Conservation (phyloP, 1,139 yeast genomes). For the Schizosaccharomyces versatilis region DNA sequence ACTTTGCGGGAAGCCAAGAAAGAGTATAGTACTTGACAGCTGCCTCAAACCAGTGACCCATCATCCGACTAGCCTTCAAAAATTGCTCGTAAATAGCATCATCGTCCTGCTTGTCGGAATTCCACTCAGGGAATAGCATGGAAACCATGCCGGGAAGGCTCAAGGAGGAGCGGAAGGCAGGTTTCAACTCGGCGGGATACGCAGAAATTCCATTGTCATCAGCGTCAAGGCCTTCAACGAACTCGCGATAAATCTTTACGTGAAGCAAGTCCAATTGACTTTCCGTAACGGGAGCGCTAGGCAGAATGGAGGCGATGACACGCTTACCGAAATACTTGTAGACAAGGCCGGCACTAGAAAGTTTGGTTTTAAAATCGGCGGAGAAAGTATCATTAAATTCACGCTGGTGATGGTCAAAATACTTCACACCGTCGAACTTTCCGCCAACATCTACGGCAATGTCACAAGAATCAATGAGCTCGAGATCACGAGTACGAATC, state of each 20-base stretch:
- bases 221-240: conserved; percentile 82
- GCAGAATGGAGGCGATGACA: conserved; percentile 27
- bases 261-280: conserved; percentile 38
- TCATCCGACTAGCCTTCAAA: conserved; percentile 46
- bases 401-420: conserved; percentile 90
- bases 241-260: conserved; percentile 56
- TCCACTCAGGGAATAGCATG: conserved; percentile 16
- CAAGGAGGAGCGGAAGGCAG: conserved; percentile 27
- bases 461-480: conserved; percentile 67
- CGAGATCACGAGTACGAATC: conserved; percentile 64
- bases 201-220: conserved; percentile 82
- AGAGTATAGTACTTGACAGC: conserved; percentile 52
- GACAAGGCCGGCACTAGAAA: conserved; percentile 82
- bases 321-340: conserved; percentile 71
- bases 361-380: conserved; percentile 38
- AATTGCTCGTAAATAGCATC: conserved; percentile 47
- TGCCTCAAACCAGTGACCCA: conserved; percentile 59
- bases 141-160: conserved; percentile 37
- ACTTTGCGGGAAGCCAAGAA: conserved; percentile 81
- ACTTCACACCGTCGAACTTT: conserved; percentile 68
- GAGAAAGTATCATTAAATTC: conserved; percentile 43
- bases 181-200: conserved; percentile 26
- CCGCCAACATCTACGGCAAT: conserved; percentile 91
- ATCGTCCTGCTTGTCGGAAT: conserved; percentile 23
- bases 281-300: background rate